Base-by-base conservation (phyloP, 2,329 filamentous ascomycete genomes). In the Colletotrichum orchidophilum region DNA sequence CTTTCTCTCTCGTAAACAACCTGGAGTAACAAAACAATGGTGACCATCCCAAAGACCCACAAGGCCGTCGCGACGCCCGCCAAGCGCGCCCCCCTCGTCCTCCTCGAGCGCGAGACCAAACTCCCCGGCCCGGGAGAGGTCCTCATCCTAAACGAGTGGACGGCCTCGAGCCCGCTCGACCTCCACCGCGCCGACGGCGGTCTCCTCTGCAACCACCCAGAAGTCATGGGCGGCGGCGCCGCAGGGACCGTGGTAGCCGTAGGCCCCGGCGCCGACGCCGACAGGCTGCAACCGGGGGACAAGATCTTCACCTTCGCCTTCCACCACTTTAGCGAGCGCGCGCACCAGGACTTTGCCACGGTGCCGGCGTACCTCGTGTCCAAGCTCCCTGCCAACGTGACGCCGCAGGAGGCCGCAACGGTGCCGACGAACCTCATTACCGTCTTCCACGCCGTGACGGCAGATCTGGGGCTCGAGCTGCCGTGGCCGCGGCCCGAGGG, bases 161-260 rank as follows among this genome's bases (percentile, higher is more conserved):
- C 88, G 1, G 85, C 88, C 5, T 90, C 89, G 1, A 88, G 87
- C 2, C 90, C 90, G 0, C 80, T 92, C 0, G 88, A 92, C 75
- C 81, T 92, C 3, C 90, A 92, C 78, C 86, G 88, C 70, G 87
- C 88, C 54, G 88, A 91, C 74, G 88, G 89, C 46, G 88, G 87
- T 0, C 81, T 92, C 0, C 78, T 90, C 11, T 82, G 90, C 11
- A 75, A 80, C 27, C 78, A 84, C 33, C 88, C 88, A 0, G 81
- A 85, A 71, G 79, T 87, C 5, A 80, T 88, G n/a, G 88, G 89
- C 42, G 84, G 85, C 65, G 83, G 84, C 31, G 79, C 83, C 2
- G 87, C 84, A 3, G 90, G 90, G 5, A 83, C 81, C 1, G 84
- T 91, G 9, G 83, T 87, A 4, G 83, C 86, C 60, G 77, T 87